Evolutionary conservation across 2,329 filamentous ascomycete genomes (phyloP).

Genomic region (Aspergillus felis): DNA sequence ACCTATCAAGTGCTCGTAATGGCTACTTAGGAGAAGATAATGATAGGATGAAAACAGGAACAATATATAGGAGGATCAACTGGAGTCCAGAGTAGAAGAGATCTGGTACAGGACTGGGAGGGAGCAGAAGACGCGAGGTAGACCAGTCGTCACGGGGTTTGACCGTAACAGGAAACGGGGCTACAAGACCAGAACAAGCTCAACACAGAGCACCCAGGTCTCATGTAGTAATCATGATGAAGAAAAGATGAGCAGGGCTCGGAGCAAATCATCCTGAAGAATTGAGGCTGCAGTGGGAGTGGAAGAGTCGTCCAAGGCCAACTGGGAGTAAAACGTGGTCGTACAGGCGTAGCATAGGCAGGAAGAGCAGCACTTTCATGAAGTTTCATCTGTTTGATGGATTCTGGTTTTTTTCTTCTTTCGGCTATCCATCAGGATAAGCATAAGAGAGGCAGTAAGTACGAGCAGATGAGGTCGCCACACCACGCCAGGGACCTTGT

Average conservation of each 20-base stretch:
- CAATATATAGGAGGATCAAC: not conserved
- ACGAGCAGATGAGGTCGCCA: slow-evolving; percentile 19
- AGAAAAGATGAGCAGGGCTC: not conserved
- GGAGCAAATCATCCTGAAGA: not conserved
- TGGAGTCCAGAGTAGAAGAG: not conserved
- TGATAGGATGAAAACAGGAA: not conserved
- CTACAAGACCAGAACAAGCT: not conserved
- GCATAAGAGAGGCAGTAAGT: slow-evolving; percentile 16
- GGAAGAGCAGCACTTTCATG: slow-evolving; percentile 7
- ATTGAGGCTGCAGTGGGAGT: not conserved
- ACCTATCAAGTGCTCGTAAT: not conserved
- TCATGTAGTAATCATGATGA: not conserved
- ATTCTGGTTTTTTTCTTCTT: slow-evolving; percentile 10
- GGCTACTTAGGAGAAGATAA: not conserved
- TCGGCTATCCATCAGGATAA: slow-evolving; percentile 19
- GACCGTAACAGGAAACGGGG: not conserved
- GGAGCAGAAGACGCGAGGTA: not conserved
- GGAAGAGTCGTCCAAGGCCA: not conserved
- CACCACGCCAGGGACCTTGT: slow-evolving; percentile 21
- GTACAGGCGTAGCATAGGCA: not conserved
- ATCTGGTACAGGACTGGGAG: not conserved
- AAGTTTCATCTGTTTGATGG: not conserved
- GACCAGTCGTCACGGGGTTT: slow-evolving; percentile 6
- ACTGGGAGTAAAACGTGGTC: too few species aligned
- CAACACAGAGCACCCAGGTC: not conserved